phyloP scores from a whole-genome alignment of 805 yeast species.

The Vanderwaltozyma tropicalis region DNA sequence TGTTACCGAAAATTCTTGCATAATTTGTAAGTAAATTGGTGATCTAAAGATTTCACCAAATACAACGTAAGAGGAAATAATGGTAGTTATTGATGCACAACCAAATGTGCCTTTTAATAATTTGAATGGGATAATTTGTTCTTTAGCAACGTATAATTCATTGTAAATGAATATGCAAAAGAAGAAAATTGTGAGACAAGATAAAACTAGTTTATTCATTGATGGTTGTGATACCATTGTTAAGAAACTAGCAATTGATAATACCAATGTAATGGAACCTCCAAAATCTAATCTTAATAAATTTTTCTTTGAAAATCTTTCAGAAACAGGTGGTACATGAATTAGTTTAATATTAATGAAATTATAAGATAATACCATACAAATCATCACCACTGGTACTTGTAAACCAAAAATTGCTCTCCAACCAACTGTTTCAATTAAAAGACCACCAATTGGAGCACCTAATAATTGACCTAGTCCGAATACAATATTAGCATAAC shows the following conservation, averaged over 20 bases:
- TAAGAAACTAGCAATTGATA: conserved; percentile 25
- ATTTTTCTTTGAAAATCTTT: conserved; percentile 35
- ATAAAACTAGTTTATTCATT: not conserved
- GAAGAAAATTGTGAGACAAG: conserved; percentile 13
- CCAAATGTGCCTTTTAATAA: conserved; percentile 46
- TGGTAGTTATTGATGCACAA: conserved; percentile 40
- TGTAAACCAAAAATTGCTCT: conserved; percentile 43
- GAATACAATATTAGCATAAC: conserved; percentile 65
- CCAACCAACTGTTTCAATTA: conserved; percentile 56
- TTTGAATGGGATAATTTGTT: conserved; percentile 51
- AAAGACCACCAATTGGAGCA: conserved; percentile 54
- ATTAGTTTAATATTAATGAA: conserved; percentile 34
- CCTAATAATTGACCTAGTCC: conserved; percentile 69
- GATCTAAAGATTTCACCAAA: conserved; percentile 45
- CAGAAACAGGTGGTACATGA: conserved; percentile 41
- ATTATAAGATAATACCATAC: conserved; percentile 30
- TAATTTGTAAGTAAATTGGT: conserved; percentile 48
- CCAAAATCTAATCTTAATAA: conserved; percentile 51
- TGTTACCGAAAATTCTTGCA: conserved; percentile 41
- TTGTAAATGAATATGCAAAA: conserved; percentile 30
- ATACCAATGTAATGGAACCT: conserved; percentile 56
- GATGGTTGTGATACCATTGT: conserved; percentile 13
- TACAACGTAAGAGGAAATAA: conserved; percentile 33
- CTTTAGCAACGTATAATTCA: conserved; percentile 30
- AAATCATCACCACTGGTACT: conserved; percentile 34